Percentiles rank a stretch among this genome's conserved stretches.
Evolutionary conservation across 1,284 basidiomycete species (phyloP).

Genomic region (Cutaneotrichosporon sp.): DNA sequence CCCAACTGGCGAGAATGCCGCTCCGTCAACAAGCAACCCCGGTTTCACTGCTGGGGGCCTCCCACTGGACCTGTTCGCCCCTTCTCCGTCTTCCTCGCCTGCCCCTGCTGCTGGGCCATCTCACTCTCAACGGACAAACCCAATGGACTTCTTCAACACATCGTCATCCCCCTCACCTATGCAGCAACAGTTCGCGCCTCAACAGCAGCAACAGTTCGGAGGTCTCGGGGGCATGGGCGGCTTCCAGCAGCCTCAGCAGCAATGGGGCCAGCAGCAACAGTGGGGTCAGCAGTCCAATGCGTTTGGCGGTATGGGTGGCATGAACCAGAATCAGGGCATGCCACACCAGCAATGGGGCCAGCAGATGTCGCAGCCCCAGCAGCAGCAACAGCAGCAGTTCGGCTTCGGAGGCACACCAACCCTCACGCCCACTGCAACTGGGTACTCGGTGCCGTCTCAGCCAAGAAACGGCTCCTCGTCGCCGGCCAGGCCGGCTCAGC

Average conservation of each 20-base stretch:
- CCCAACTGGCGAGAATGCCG: conserved; percentile 26
- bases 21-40: conserved; percentile 21
- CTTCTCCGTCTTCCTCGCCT: conserved; percentile 34
- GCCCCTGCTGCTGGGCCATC: conserved; percentile 10
- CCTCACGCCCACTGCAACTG: conserved; percentile 11
- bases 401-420: conserved; percentile 12
- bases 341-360: conserved; percentile 15
- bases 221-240: not conserved
- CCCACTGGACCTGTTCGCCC: conserved; percentile 48
- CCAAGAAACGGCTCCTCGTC: conserved; percentile 4
- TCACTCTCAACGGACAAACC: conserved; percentile 28
- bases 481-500: conserved; percentile 8
- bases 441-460: conserved; percentile 2
- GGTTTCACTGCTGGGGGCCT: conserved; percentile 41
- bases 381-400: conserved; percentile 14
- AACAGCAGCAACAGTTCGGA: conserved; percentile 12
- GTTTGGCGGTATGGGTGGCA: not conserved
- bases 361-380: conserved; percentile 13
- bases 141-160: conserved; percentile 46
- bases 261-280: conserved; percentile 4
- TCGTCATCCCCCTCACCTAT: no score
- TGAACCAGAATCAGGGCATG: conserved; percentile 9
- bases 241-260: conserved; percentile 3
- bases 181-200: conserved; percentile 9
- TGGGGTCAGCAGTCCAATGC: not conserved